phyloP scores from a whole-genome alignment of 805 yeast species.

The Candida saitoana region DNA sequence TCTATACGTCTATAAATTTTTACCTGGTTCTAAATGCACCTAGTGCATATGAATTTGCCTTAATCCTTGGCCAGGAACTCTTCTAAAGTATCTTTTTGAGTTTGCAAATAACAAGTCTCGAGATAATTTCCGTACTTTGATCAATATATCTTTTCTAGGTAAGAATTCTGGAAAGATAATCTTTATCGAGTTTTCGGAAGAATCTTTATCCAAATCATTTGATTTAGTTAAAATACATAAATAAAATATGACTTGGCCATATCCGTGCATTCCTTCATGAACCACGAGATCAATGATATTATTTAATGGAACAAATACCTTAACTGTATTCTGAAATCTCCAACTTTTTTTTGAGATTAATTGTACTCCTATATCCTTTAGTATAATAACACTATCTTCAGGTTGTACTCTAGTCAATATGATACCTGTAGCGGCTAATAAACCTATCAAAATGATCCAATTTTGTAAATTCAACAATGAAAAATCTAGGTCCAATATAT shows the following conservation, averaged over 20 bases:
- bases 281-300: slow-evolving; percentile 61
- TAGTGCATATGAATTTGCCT: slow-evolving; percentile 12
- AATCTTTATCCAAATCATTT: slow-evolving; percentile 11
- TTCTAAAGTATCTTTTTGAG: slow-evolving; percentile 25
- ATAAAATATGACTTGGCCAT: slow-evolving; percentile 60
- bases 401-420: slow-evolving; percentile 29
- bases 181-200: slow-evolving; percentile 17
- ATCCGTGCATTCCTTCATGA: slow-evolving; percentile 71
- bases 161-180: slow-evolving; percentile 41
- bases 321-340: slow-evolving; percentile 14
- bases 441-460: background rate
- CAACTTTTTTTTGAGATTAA: slow-evolving; percentile 28
- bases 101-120: slow-evolving; percentile 34
- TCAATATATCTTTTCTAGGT: slow-evolving; percentile 38
- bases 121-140: slow-evolving; percentile 37
- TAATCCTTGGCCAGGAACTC: slow-evolving; percentile 37
- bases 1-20: background rate
- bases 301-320: slow-evolving; percentile 51
- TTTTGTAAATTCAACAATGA: background rate
- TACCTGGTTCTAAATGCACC: background rate
- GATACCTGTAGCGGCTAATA: background rate
- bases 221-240: slow-evolving; percentile 53
- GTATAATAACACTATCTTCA: slow-evolving; percentile 40
- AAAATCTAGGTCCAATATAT: background rate
- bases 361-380: slow-evolving; percentile 48